A percentile compares a stretch with the other conserved stretches of the same genome.
These are phyloP conservation scores for Phaeolepiota aurea DNA, from an alignment of 768 basidiomycete genomes.

Conservation along the genomic window DNA sequence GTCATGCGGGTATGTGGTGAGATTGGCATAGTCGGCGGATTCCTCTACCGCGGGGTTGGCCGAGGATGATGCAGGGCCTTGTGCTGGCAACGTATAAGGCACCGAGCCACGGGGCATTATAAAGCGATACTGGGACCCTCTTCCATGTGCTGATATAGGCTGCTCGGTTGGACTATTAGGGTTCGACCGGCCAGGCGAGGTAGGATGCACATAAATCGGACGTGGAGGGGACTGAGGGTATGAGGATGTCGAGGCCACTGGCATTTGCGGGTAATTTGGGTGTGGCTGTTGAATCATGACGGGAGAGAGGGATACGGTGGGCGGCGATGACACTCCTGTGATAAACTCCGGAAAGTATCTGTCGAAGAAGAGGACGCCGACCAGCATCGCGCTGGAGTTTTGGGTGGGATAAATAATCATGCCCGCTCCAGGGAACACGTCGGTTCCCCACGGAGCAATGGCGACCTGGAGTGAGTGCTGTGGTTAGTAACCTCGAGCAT, in stretches of 20 bases:
- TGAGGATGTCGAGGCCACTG: conserved; percentile 16
- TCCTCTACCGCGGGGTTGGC: conserved; percentile 8
- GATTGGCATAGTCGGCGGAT: conserved; percentile 20
- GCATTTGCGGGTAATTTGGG: conserved; percentile 19
- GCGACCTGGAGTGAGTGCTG: conserved; percentile 36
- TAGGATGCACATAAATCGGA: conserved; percentile 22
- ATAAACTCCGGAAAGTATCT: conserved; percentile 41
- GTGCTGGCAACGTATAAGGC: conserved; percentile 4
- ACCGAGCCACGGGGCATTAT: conserved; percentile 17
- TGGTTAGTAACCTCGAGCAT: conserved; percentile 1
- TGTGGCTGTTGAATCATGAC: conserved; percentile 14
- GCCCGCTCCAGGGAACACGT: conserved; percentile 36
- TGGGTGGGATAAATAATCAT: conserved; percentile 46
- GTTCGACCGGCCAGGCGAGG: conserved; percentile 26
- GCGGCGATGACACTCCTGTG: conserved; percentile 18
- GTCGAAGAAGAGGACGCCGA: conserved; percentile 42
- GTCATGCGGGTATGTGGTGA: conserved; percentile 12
- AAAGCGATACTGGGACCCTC: conserved; percentile 24
- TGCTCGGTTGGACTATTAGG: conserved; percentile 25
- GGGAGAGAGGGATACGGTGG: conserved; percentile 20
- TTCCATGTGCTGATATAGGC: conserved; percentile 18
- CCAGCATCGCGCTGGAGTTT: conserved; percentile 41
- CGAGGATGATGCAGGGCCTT: conserved; percentile 4
- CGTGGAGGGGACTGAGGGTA: conserved; percentile 25
- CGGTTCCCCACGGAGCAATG: conserved; percentile 41